Conservation (phyloP, 2,329 filamentous ascomycete species). For the Cercospora sojina region DNA sequence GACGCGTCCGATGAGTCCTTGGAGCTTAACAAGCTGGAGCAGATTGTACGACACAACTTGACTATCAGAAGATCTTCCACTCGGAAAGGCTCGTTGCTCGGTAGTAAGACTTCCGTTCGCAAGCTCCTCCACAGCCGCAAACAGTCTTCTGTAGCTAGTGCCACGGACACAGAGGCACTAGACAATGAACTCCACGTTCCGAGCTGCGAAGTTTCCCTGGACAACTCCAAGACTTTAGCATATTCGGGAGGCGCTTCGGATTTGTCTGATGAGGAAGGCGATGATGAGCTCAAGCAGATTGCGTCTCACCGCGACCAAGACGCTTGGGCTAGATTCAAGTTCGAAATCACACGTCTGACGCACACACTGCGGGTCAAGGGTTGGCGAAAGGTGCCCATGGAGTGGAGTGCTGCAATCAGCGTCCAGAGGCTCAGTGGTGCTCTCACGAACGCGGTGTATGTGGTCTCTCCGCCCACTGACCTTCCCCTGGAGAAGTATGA, state of each 20-base stretch:
- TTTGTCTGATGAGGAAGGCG: conserved; percentile 50
- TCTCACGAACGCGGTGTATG: conserved; percentile 93
- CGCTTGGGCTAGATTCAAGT: conserved; percentile 84
- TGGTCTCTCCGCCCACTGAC: conserved; percentile 76
- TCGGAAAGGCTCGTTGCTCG: conserved; percentile 24
- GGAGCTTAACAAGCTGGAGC: conserved; percentile 77
- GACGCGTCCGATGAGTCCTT: conserved; percentile 27
- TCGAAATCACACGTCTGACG: conserved; percentile 81
- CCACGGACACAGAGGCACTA: conserved; percentile 80
- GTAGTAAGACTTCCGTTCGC: conserved; percentile 31
- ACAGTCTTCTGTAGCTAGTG: conserved; percentile 43
- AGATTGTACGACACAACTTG: conserved; percentile 67
- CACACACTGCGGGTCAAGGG: conserved; percentile 89
- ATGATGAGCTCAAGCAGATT: conserved; percentile 28
- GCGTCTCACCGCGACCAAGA: conserved; percentile 45
- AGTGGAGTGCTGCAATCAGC: conserved; percentile 64
- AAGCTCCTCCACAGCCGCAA: conserved; percentile 36
- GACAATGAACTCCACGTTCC: conserved; percentile 84
- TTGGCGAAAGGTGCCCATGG: conserved; percentile 79
- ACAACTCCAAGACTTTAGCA: conserved; percentile 85
- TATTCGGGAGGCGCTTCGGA: conserved; percentile 61
- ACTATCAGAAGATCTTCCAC: conserved; percentile 32
- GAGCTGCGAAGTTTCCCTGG: conserved; percentile 76
- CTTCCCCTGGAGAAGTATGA: conserved; percentile 46
- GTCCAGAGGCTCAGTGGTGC: conserved; percentile 84